A percentile compares a stretch with the other conserved stretches of the same genome.
Conservation (phyloP, 495 filamentous ascomycete genomes). For the Xylaria grammica region DNA sequence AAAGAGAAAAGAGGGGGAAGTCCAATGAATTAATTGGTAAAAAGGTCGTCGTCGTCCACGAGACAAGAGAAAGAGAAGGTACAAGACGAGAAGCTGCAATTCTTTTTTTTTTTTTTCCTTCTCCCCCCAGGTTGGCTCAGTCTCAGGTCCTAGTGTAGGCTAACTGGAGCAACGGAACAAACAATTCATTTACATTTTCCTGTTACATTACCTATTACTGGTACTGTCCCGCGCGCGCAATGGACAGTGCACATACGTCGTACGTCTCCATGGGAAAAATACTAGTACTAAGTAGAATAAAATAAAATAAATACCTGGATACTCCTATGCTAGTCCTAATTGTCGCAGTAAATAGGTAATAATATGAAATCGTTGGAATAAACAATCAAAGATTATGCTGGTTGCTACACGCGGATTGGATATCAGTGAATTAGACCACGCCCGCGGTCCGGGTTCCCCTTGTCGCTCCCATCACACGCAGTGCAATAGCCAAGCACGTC, state of each 20-base stretch:
- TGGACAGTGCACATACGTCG: constrained; percentile 21
- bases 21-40: neutral
- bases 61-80: constrained; percentile 8
- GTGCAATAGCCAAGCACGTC: constrained; percentile 6
- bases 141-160: constrained; percentile 17
- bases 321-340: neutral
- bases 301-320: neutral
- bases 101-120: constrained; percentile 2
- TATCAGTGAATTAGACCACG: constrained; percentile 13
- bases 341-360: neutral
- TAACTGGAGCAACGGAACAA: constrained; percentile 16
- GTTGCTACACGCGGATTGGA: constrained; percentile 16
- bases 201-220: neutral
- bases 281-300: neutral
- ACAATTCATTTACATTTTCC: constrained; percentile 19
- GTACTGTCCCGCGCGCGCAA: constrained; percentile 17
- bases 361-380: constrained; percentile 15
- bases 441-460: constrained; percentile 13
- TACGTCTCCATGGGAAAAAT: neutral
- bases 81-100: constrained; percentile 6
- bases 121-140: constrained; percentile 19
- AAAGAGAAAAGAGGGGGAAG: neutral
- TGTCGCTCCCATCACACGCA: constrained; percentile 17
- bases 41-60: constrained; percentile 12
- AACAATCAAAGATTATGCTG: constrained; percentile 18